Evolutionary conservation across 495 filamentous ascomycete species (phyloP), one percentile per base, ranked within the genome.

Genomic region (Aspergillus saccharolyticus): DNA sequence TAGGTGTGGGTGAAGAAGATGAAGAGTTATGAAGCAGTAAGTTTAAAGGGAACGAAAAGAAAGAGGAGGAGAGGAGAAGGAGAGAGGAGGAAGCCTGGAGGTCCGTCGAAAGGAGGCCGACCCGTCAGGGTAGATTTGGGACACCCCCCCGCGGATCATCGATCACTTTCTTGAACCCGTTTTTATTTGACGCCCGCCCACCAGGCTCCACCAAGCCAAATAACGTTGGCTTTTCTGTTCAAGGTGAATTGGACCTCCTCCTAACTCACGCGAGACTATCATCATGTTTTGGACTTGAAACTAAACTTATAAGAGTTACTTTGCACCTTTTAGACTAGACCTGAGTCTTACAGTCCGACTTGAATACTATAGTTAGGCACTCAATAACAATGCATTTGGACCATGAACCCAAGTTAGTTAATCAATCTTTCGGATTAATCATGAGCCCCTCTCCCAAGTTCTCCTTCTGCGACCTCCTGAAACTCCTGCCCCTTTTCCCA

Each of bases 91-190:
- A n/a, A n/a, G n/a, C n/a, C n/a, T n/a, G 25, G 4, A 28, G 25
- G 25, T 9, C 25, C 25, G 52, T 56, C 10, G 20, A 52, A 44
- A 47, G 39, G 46, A 52, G 51, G 55, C 16, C 55, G 15, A 43
- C 17, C 33, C 33, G 33, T 39, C 33, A 39, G 33, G 33, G 33
- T 39, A 39, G 33, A 39, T 39, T 52, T 25, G 59, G 24, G 46
- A 58, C 47, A n/a, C n/a, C n/a, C 58, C 59, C 33, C 59, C 59
- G 59, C 63, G 58, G 55, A 64, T 59, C 58, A 51, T 48, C 53
- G 45, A 59, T 56, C 47, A 52, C 55, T 2, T 53, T 25, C 42
- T 56, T 12, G 48, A 20, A 44, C 39, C 28, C 24, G 42, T 54
- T 54, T 28, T 28, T 45, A 18, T 25, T 17, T 46, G 16, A 46